phyloP scores from a whole-genome alignment of 2,329 filamentous ascomycete species.

The Cercospora sp. region DNA sequence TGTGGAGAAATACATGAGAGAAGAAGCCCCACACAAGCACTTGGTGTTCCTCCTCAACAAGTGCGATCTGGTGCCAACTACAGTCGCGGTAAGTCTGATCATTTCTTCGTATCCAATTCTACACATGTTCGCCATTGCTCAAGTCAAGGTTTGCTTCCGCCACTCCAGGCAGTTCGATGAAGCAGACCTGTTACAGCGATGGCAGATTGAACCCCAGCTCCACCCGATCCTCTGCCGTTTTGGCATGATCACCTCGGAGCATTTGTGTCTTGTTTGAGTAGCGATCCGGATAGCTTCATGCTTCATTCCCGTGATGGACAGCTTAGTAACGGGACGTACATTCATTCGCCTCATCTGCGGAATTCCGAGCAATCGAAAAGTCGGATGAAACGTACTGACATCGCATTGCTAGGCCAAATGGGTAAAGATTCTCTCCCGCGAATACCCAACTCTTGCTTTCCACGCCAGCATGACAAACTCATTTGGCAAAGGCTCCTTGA shows the following conservation, averaged over 20 bases:
- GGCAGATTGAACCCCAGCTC: slow-evolving; percentile 79
- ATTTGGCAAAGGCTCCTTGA: slow-evolving; percentile 93
- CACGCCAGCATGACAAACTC: slow-evolving; percentile 93
- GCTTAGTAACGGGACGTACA: slow-evolving; percentile 99
- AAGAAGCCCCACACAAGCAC: slow-evolving; percentile 96
- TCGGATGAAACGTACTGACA: slow-evolving; percentile 23
- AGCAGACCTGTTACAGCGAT: slow-evolving; percentile 97
- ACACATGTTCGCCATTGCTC: slow-evolving; percentile 64
- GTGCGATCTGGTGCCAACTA: slow-evolving; percentile 88
- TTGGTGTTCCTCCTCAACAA: slow-evolving; percentile 88
- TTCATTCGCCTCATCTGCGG: slow-evolving; percentile 37
- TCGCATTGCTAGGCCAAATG: slow-evolving; percentile 71
- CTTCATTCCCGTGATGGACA: slow-evolving; percentile 68
- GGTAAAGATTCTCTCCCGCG: slow-evolving; percentile 84
- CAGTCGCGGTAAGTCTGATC: slow-evolving; percentile 82
- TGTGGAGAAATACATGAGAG: slow-evolving; percentile 88
- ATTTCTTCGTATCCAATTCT: slow-evolving; percentile 16
- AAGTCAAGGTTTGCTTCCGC: slow-evolving; percentile 83
- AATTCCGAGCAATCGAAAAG: not conserved
- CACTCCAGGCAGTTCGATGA: slow-evolving; percentile 63
- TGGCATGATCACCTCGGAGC: slow-evolving; percentile 73
- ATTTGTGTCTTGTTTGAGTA: slow-evolving; percentile 94
- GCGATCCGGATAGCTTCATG: slow-evolving; percentile 71
- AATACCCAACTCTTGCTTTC: slow-evolving; percentile 92
- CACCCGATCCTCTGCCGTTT: slow-evolving; percentile 78